Evolutionary conservation across 805 yeast genomes (phyloP).

Genomic region (Starmerella apicola): DNA sequence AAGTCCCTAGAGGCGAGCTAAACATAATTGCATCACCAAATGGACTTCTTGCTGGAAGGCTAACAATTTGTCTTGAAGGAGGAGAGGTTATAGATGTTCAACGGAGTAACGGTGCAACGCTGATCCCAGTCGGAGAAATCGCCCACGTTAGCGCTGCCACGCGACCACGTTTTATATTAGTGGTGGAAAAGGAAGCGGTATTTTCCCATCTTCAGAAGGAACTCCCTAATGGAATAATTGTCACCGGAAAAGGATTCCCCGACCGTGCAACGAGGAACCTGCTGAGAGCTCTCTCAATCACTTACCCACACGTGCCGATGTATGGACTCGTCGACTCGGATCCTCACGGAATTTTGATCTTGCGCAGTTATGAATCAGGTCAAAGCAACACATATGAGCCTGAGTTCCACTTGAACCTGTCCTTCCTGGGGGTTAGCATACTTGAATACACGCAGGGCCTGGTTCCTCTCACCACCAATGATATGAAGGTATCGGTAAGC

Average conservation of each 20-base stretch:
- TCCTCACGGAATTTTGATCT: constrained; percentile 48
- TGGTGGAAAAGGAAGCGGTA: constrained; percentile 42
- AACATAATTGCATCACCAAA: constrained; percentile 43
- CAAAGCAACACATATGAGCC: constrained; percentile 12
- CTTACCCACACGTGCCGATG: constrained; percentile 30
- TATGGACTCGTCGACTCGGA: constrained; percentile 50
- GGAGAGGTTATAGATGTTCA: constrained; percentile 12
- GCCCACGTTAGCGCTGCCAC: constrained; percentile 17
- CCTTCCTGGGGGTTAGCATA: constrained; percentile 34
- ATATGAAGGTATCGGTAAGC: constrained; percentile 25
- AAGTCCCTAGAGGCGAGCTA: constrained; percentile 30
- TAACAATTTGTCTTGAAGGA: constrained; percentile 18
- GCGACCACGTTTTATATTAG: constrained; percentile 28
- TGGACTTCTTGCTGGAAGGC: constrained; percentile 39
- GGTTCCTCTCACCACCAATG: constrained; percentile 23
- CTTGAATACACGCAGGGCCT: constrained; percentile 30
- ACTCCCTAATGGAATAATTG: constrained; percentile 24
- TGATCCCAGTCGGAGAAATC: constrained; percentile 30
- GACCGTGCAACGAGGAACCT: constrained; percentile 42
- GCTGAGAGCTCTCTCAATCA: constrained; percentile 24
- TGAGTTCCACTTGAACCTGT: constrained; percentile 13
- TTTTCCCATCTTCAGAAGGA: constrained; percentile 27
- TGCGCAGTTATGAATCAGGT: constrained; percentile 28
- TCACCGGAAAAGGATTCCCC: constrained; percentile 61
- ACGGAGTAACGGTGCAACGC: constrained; percentile 18